These are phyloP conservation scores for Pichia nanzhaoensis DNA, from an alignment of 805 yeast species.

Conservation along the genomic window DNA sequence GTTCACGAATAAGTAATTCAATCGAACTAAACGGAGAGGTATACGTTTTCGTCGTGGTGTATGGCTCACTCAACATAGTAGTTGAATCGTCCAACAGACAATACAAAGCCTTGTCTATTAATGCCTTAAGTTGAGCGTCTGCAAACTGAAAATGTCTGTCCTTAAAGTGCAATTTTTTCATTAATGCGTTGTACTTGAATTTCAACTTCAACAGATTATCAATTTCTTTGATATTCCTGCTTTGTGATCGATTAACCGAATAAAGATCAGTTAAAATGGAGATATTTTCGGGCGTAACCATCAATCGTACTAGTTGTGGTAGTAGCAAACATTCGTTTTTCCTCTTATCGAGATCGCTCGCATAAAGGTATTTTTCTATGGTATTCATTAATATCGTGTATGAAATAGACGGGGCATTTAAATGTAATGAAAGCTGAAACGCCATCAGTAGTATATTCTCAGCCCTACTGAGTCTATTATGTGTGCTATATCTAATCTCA, in stretches of 20 bases:
- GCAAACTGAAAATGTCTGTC: not conserved
- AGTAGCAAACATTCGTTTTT: no score
- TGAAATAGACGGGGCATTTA: not conserved
- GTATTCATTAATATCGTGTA: not conserved
- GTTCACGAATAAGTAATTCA: conserved; percentile 14
- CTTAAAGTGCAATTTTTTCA: conserved; percentile 6
- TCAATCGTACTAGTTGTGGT: no score
- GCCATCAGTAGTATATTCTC: not conserved
- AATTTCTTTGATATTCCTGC: conserved; percentile 7
- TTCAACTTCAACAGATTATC: conserved; percentile 9
- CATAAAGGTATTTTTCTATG: not conserved
- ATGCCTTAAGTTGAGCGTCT: conserved; percentile 7
- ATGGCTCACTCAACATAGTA: not conserved
- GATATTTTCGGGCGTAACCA: not conserved
- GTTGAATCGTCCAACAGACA: not conserved
- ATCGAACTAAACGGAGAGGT: conserved; percentile 2
- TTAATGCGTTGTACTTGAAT: conserved; percentile 12
- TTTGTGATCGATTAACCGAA: conserved; percentile 11
- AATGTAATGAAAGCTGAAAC: not conserved
- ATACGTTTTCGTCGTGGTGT: not conserved
- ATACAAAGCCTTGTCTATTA: conserved; percentile 14
- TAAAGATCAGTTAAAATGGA: conserved; percentile 11
- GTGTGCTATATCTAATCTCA: not conserved
- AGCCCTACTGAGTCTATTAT: not conserved
- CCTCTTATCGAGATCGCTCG: not conserved